Evolutionary conservation across 78 protist genomes (phyloP), one percentile per base, ranked within the genome.

Genomic region (Isochrysis galbana): DNA sequence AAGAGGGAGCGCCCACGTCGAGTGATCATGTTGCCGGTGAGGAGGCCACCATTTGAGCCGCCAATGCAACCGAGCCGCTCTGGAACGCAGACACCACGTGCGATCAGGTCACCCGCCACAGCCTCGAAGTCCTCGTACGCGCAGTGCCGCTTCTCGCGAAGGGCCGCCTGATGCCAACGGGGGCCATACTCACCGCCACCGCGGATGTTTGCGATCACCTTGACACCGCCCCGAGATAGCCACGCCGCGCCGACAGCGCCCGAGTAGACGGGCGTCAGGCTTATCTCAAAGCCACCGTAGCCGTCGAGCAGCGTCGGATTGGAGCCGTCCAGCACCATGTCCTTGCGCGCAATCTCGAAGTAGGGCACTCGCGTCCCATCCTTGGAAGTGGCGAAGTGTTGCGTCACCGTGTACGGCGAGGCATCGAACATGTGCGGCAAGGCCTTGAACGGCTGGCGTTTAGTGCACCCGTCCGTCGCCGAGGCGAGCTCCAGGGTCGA

Each of bases 151-250:
- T 91, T 80, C 44, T 21, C 91, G 0, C 42, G 70, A 22, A 67
- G 2, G 26, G 97, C 99, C 2, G 90, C 97, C 86, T 98, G 67
- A 87, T 98, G 99, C 99, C 99, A 98, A 0, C 83, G 22, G 39
- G 93, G 97, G 44, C 99, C 99, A 54, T 96, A 98, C 74, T 98
- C 99, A 42, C 96, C 95, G 26, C 96, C 96, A n/a, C 99, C 99
- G 32, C 99, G 87, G 51, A 98, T 92, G 93, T 98, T 98, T 29
- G 99, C 98, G 26, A 94, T 7, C 7, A 92, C 97, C 72, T 90
- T 67, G 19, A 94, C 84, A 41, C 98, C 99, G 39, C 95, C 80
- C 44, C 93, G 14, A 34, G 25, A n/a, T 29, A 42, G 55, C 88
- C 48, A 80, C 34, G 36, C 48, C 39, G 11, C n/a, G 47, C 51